Percentiles rank a stretch among this genome's conserved stretches.
Conservation (phyloP, 1,139 yeast species). For the Lodderomyces oxycetoniae region DNA sequence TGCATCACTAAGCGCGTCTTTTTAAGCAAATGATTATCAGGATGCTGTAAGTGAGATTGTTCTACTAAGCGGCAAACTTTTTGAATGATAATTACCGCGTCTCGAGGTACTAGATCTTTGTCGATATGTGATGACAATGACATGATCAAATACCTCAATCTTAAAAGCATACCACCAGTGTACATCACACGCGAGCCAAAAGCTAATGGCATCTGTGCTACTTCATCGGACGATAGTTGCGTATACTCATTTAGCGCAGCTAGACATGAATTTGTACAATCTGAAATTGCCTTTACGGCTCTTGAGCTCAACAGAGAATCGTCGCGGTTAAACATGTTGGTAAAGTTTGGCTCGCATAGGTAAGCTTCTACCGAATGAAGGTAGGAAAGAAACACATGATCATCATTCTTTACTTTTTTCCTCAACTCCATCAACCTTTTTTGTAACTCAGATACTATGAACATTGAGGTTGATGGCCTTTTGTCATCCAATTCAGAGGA, state of each 20-base stretch:
- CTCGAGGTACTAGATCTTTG: slow-evolving; percentile 45
- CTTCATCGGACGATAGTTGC: slow-evolving; percentile 35
- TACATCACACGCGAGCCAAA: slow-evolving; percentile 62
- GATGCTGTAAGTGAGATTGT: slow-evolving; percentile 32
- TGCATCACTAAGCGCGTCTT: slow-evolving; percentile 53
- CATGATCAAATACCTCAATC: slow-evolving; percentile 53
- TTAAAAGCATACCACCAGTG: slow-evolving; percentile 61
- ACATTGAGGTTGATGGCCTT: slow-evolving; percentile 22
- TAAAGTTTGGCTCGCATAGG: slow-evolving; percentile 57
- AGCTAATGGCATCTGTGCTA: slow-evolving; percentile 58
- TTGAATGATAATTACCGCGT: slow-evolving; percentile 42
- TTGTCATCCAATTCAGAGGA: slow-evolving; percentile 28
- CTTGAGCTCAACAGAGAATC: slow-evolving; percentile 21
- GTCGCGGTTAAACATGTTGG: slow-evolving; percentile 20
- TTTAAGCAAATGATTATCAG: slow-evolving; percentile 47
- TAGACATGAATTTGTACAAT: slow-evolving; percentile 54
- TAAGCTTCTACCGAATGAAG: slow-evolving; percentile 69
- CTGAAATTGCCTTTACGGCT: slow-evolving; percentile 38
- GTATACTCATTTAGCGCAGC: slow-evolving; percentile 48
- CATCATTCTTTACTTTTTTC: slow-evolving; percentile 30
- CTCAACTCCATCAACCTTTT: slow-evolving; percentile 36
- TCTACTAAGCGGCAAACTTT: slow-evolving; percentile 38
- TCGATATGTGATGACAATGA: slow-evolving; percentile 52
- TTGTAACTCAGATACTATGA: slow-evolving; percentile 40
- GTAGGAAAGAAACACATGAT: slow-evolving; percentile 45